Evolutionary conservation across 116 monocot genomes (phyloP).

Genomic region (Phalaenopsis hybrid): DNA sequence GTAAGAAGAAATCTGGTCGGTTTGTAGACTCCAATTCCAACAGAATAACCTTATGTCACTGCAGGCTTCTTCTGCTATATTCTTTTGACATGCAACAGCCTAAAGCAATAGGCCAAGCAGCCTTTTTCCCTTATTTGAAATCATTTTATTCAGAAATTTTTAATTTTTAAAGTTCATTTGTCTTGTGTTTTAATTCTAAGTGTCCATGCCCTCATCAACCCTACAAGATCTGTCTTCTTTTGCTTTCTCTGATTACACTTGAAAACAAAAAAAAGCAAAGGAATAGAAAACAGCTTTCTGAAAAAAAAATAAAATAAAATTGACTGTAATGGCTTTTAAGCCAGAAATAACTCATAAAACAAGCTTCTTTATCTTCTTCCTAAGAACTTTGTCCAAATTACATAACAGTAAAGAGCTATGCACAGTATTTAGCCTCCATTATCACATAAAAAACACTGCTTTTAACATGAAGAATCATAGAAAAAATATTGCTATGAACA

Average conservation of each 20-base stretch:
- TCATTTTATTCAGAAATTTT: not conserved
- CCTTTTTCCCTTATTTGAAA: not conserved
- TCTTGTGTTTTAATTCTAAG: slow-evolving; percentile 12
- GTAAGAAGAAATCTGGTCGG: slow-evolving; percentile 1
- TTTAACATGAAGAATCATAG: not conserved
- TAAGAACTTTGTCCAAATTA: slow-evolving; percentile 10
- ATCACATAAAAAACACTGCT: slow-evolving; percentile 1
- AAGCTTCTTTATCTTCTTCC: not conserved
- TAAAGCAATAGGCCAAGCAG: not conserved
- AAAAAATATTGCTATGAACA: not conserved
- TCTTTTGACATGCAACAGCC: not conserved
- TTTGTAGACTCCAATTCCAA: not conserved
- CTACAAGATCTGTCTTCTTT: slow-evolving; percentile 26
- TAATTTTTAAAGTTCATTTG: not conserved
- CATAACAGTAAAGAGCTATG: slow-evolving; percentile 27
- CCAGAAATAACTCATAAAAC: slow-evolving; percentile 8
- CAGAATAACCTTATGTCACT: not conserved
- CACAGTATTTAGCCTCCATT: slow-evolving; percentile 12
- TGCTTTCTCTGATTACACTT: slow-evolving; percentile 6
- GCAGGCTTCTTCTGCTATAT: not conserved
- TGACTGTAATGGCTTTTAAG: slow-evolving; percentile 16
- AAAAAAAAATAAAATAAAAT: slow-evolving; percentile 5
- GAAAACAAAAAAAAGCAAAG: slow-evolving; percentile 13
- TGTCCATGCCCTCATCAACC: slow-evolving; percentile 18
- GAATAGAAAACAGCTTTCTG: slow-evolving; percentile 2